Evolutionary conservation across 768 basidiomycete genomes (phyloP), one percentile per base, ranked within the genome.

Genomic region (Serendipita sp.): DNA sequence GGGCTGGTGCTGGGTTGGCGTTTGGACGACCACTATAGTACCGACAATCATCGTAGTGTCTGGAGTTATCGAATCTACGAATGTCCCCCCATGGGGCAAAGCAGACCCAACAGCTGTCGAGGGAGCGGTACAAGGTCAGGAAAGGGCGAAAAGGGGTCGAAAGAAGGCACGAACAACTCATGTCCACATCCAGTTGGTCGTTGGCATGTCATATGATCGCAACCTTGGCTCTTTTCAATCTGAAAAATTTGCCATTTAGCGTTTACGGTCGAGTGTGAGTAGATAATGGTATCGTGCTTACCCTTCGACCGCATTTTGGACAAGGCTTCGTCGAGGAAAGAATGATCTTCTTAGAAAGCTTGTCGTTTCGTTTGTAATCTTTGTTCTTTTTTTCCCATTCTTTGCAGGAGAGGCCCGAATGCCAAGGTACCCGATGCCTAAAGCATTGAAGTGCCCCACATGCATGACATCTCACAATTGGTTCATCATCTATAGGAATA

Each of bases 201-300:
- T 36, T 60, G n/a, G 56, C 56, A 60, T 60, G 56, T 60, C 28
- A 60, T 34, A 60, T 60, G 56, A 60, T 60, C 56, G 3, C 56
- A 60, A 4, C 56, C 56, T 30, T 60, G n/a, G 56, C 8, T 60
- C 48, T 51, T 51, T 51, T 18, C 18, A n/a, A 51, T 51, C 48
- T 51, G n/a, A 8, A 51, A n/a, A 8, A 8, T n/a, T 18, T 51
- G 23, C 23, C 23, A 23, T 23, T 23, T 23, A 23, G 23, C 23
- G 23, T 23, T 23, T 23, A 23, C 23, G 23, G 23, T 23, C 23
- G 23, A 23, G 23, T 23, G 23, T 23, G 48, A 51, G 48, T 32
- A 5, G 48, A n/a, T 5, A 51, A 5, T 2, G 5, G 8, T 8
- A 7, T 51, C 23, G 11, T 30, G 10, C 56, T 30, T 35, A 60